These are phyloP conservation scores for Chloranthus sessilifolius DNA, from an alignment of 164 flowering plant species.

Conservation along the genomic window DNA sequence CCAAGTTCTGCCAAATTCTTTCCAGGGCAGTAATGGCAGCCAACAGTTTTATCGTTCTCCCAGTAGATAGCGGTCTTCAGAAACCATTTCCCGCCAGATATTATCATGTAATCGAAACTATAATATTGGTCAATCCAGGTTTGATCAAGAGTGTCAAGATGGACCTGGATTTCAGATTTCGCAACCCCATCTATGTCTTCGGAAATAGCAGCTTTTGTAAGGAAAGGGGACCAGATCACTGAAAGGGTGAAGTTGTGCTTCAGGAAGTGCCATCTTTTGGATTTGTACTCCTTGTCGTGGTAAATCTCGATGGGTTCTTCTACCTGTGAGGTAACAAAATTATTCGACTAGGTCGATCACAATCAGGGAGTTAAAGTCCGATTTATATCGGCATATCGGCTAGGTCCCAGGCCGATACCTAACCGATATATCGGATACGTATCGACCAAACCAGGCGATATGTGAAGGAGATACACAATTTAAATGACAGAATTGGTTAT, in stretches of 20 bases:
- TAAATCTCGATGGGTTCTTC: constrained; percentile 58
- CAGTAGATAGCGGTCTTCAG: constrained; percentile 76
- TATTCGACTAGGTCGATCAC: background rate
- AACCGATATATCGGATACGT: no score
- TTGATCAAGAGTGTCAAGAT: constrained; percentile 66
- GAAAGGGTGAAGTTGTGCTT: constrained; percentile 62
- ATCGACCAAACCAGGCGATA: no score
- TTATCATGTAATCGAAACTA: constrained; percentile 52
- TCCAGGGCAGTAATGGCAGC: constrained; percentile 77
- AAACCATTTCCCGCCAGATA: constrained; percentile 93
- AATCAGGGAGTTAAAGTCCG: background rate
- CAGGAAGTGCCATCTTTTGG: constrained; percentile 70
- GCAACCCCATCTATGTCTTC: constrained; percentile 87
- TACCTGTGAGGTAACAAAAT: constrained; percentile 44
- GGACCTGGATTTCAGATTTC: constrained; percentile 56
- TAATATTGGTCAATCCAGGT: constrained; percentile 51
- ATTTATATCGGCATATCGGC: no score
- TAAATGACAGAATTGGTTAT: no score
- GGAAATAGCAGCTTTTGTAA: constrained; percentile 56
- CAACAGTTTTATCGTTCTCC: constrained; percentile 49
- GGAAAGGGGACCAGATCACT: constrained; percentile 83
- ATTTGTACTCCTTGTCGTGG: constrained; percentile 68
- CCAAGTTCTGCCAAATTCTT: constrained; percentile 66
- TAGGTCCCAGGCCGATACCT: no score
- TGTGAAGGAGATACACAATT: no score